These are phyloP conservation scores for Naganishia albida DNA, from an alignment of 1,284 basidiomycete genomes.

Conservation along the genomic window DNA sequence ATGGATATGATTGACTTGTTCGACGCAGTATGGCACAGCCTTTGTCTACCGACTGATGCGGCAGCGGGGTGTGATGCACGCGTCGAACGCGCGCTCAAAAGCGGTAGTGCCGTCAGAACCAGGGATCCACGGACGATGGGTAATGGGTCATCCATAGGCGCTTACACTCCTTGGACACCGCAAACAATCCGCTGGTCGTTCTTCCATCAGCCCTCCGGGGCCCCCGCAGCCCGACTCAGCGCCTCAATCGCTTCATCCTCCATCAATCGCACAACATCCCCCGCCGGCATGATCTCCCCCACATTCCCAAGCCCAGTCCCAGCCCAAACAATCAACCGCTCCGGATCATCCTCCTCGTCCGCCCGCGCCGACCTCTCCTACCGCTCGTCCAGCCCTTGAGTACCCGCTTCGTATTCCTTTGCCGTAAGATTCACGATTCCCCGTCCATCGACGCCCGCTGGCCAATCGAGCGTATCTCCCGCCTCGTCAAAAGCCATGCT, in stretches of 20 bases:
- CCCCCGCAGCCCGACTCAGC: neutral
- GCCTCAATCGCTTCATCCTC: constrained; percentile 23
- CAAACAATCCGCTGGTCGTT: too few species aligned
- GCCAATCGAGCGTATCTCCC: constrained; percentile 17
- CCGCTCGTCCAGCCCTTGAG: neutral
- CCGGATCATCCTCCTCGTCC: constrained; percentile 17
- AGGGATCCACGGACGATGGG: too few species aligned
- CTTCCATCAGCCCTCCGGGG: too few species aligned
- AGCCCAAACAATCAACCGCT: constrained; percentile 27
- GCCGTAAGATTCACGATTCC: constrained; percentile 23
- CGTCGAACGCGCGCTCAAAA: too few species aligned
- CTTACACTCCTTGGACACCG: too few species aligned
- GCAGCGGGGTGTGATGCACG: too few species aligned
- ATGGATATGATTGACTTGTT: too few species aligned
- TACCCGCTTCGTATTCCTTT: constrained; percentile 10
- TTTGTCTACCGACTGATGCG: too few species aligned
- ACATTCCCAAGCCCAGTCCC: constrained; percentile 24
- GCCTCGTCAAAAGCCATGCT: constrained; percentile 30
- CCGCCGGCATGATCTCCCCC: constrained; percentile 20
- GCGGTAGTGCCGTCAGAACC: too few species aligned
- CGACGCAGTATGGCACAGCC: too few species aligned
- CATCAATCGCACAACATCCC: constrained; percentile 16
- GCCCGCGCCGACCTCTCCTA: constrained; percentile 14
- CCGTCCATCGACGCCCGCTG: constrained; percentile 18
- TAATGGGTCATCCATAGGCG: too few species aligned